These are phyloP conservation scores for Microascus cirrosus DNA, from an alignment of 2,329 filamentous ascomycete species.

Conservation along the genomic window DNA sequence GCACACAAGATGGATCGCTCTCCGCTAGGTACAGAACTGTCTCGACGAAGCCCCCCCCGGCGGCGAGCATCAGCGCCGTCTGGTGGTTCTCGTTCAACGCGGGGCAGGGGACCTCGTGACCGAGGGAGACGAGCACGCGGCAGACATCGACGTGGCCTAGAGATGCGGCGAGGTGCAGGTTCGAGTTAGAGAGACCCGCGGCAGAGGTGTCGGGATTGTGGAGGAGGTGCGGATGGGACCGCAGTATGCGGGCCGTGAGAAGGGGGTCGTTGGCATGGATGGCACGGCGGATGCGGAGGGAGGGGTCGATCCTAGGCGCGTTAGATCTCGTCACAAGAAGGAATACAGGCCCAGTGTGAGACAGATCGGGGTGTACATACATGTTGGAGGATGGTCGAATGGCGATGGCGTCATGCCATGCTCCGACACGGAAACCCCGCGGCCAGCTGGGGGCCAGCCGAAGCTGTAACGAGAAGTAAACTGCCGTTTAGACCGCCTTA, in stretches of 20 bases:
- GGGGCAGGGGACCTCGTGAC: constrained; percentile 63
- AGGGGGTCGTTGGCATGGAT: constrained; percentile 63
- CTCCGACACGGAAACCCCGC: too few relatives aligned
- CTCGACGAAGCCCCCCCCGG: constrained; percentile 57
- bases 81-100: constrained; percentile 71
- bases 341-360: not conserved
- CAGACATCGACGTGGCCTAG: constrained; percentile 61
- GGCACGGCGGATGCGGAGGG: constrained; percentile 68
- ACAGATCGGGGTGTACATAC: not conserved
- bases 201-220: constrained; percentile 69
- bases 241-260: constrained; percentile 67
- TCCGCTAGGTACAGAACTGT: constrained; percentile 62
- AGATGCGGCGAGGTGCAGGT: constrained; percentile 67
- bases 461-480: too few relatives aligned
- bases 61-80: constrained; percentile 73
- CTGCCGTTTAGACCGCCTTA: too few relatives aligned
- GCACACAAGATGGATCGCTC: constrained; percentile 49
- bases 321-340: not conserved
- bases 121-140: constrained; percentile 57
- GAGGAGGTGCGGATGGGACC: constrained; percentile 57
- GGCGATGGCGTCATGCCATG: too few relatives aligned
- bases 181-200: constrained; percentile 64
- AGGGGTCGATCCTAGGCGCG: constrained; percentile 57
- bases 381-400: too few relatives aligned
- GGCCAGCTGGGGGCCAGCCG: too few relatives aligned